A percentile compares a stretch with the other conserved stretches of the same genome.
Conservation (phyloP, 495 filamentous ascomycete genomes). For the Viridothelium virens region DNA sequence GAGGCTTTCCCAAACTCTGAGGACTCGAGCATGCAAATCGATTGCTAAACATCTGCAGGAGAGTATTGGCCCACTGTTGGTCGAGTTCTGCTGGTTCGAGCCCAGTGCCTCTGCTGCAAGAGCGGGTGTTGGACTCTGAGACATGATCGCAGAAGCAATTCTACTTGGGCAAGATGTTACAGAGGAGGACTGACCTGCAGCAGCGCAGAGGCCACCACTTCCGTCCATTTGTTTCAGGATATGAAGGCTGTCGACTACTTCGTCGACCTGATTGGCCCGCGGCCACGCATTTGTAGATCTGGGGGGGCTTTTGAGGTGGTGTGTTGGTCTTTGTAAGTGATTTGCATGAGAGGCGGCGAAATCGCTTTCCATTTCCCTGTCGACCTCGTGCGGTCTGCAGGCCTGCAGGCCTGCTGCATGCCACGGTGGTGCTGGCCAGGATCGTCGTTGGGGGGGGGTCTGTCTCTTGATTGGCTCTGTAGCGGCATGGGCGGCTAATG, state of each 20-base stretch:
- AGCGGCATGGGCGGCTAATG: constrained; percentile 3
- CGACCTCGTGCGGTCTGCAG: constrained; percentile 10
- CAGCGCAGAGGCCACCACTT: neutral
- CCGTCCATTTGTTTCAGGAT: constrained; percentile 4
- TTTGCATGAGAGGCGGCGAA: constrained; percentile 3
- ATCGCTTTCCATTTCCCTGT: constrained; percentile 2
- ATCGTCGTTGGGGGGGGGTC: neutral
- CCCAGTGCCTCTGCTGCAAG: neutral
- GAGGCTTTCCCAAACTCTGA: neutral
- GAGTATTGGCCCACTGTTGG: constrained; percentile 1
- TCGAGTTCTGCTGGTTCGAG: neutral
- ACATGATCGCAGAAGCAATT: neutral
- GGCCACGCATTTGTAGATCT: neutral
- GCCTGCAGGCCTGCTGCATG: constrained; percentile 7
- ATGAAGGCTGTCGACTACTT: neutral
- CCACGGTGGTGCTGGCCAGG: neutral
- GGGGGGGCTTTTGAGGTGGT: neutral
- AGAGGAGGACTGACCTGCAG: constrained; percentile 1
- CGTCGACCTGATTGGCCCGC: neutral
- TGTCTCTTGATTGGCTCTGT: neutral
- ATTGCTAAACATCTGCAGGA: constrained; percentile 3
- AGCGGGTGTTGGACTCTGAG: constrained; percentile 4
- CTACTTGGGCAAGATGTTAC: neutral
- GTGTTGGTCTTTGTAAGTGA: constrained; percentile 6
- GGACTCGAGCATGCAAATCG: neutral